These are phyloP conservation scores for Sarcodon aspratus DNA, from an alignment of 768 basidiomycete genomes.

Conservation along the genomic window DNA sequence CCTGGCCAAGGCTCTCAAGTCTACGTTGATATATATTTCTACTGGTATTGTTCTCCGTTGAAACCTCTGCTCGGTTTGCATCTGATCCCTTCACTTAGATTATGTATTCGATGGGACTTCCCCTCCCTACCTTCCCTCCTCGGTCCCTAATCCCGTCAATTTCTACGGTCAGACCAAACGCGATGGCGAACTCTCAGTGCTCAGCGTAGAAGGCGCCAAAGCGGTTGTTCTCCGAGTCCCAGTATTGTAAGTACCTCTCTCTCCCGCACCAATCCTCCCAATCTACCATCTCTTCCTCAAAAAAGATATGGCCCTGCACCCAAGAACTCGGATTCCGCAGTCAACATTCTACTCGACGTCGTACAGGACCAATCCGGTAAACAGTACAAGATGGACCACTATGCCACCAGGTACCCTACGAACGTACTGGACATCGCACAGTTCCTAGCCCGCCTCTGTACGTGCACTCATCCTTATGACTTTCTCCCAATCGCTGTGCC, in stretches of 20 bases:
- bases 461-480: constrained; percentile 9
- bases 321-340: constrained; percentile 77
- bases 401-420: constrained; percentile 86
- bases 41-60: constrained; percentile 38
- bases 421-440: constrained; percentile 80
- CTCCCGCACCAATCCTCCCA: background rate
- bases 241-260: constrained; percentile 48
- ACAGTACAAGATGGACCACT: constrained; percentile 92
- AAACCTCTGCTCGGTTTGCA: constrained; percentile 1
- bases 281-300: background rate
- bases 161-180: constrained; percentile 83
- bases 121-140: constrained; percentile 75
- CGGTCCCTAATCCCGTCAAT: constrained; percentile 74
- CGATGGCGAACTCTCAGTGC: constrained; percentile 74
- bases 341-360: constrained; percentile 82
- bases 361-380: constrained; percentile 83
- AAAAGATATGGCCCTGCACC: constrained; percentile 78
- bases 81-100: constrained; percentile 31
- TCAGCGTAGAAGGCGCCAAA: constrained; percentile 45
- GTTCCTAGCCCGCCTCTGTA: constrained; percentile 74
- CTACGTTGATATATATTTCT: constrained; percentile 82
- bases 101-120: constrained; percentile 95
- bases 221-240: constrained; percentile 79
- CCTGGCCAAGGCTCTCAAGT: constrained; percentile 48
- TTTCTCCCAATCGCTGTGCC: background rate